These are phyloP conservation scores for Mortierella hygrophila DNA, from an alignment of 192 early-diverging fungal species.

Conservation along the genomic window DNA sequence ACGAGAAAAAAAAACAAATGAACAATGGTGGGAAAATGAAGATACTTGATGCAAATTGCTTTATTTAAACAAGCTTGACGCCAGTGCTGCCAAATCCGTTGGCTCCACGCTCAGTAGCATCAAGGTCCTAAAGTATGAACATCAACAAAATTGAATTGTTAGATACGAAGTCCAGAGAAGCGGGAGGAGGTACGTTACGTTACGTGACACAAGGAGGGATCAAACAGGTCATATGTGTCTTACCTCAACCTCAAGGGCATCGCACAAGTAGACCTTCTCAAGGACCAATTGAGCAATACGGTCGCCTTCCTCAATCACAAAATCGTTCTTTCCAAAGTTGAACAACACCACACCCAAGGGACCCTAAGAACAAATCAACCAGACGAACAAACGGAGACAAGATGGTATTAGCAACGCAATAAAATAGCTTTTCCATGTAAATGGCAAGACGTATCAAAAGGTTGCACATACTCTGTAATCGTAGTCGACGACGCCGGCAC, in stretches of 20 bases:
- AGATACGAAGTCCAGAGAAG: background rate
- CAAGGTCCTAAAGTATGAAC: conserved; percentile 50
- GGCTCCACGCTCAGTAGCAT: conserved; percentile 69
- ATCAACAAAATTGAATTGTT: too few species aligned
- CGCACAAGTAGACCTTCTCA: conserved; percentile 85
- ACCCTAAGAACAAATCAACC: conserved; percentile 56
- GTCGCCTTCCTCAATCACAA: conserved; percentile 87
- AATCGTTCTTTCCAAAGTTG: conserved; percentile 84
- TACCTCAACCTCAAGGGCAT: conserved; percentile 85
- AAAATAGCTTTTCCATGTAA: background rate
- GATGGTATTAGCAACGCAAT: background rate
- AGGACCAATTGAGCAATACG: conserved; percentile 96
- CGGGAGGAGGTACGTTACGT: too few species aligned
- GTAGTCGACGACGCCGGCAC: conserved; percentile 92
- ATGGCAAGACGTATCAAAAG: background rate
- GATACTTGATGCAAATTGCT: background rate
- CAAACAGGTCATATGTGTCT: background rate
- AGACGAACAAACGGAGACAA: background rate
- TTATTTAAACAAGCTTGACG: conserved; percentile 27
- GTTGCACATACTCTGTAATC: conserved; percentile 63
- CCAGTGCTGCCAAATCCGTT: conserved; percentile 83
- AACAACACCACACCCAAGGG: conserved; percentile 89
- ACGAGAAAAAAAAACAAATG: background rate
- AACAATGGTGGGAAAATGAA: background rate
- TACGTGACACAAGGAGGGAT: too few species aligned